Evolutionary conservation across 352 stramenopile species (phyloP).

Genomic region (Thalassiosira livingstoniorum): DNA sequence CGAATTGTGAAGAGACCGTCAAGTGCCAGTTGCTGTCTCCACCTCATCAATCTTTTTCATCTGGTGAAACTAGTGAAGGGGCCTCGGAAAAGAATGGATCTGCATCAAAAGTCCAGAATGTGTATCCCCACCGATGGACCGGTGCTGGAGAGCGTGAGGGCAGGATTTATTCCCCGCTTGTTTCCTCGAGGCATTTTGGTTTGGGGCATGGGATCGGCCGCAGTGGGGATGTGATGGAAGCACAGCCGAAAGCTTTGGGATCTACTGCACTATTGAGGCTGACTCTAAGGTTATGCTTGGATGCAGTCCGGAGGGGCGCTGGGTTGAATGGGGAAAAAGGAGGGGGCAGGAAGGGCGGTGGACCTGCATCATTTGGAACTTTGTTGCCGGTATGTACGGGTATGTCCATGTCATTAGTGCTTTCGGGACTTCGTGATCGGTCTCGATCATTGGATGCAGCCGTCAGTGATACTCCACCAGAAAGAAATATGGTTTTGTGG

Average conservation of each 20-base stretch:
- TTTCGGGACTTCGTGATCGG: constrained; percentile 88
- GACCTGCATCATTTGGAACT: constrained; percentile 83
- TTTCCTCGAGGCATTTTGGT: constrained; percentile 92
- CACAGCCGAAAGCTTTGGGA: constrained; percentile 98
- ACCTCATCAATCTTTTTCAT: not conserved
- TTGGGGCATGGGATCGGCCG: constrained; percentile 94
- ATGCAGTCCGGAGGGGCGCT: constrained; percentile 90
- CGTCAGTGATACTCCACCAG: constrained; percentile 11
- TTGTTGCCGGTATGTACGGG: constrained; percentile 97
- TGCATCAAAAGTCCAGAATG: no score
- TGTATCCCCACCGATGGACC: constrained; percentile 70
- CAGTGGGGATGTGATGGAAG: constrained; percentile 96
- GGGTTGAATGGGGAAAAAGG: constrained; percentile 60
- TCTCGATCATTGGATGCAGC: constrained; percentile 8
- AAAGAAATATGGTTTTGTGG: constrained; percentile 82
- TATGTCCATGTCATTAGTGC: constrained; percentile 93
- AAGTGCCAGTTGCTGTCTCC: constrained; percentile 20
- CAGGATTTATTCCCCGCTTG: constrained; percentile 89
- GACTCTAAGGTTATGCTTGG: constrained; percentile 89
- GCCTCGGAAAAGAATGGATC: not conserved
- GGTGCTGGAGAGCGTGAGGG: constrained; percentile 97
- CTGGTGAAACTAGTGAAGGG: not conserved
- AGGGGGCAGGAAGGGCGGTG: constrained; percentile 54
- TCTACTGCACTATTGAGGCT: constrained; percentile 96
- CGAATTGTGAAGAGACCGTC: constrained; percentile 75